Base-by-base conservation (phyloP, 106 monocot genomes). In the Allium sativum region DNA sequence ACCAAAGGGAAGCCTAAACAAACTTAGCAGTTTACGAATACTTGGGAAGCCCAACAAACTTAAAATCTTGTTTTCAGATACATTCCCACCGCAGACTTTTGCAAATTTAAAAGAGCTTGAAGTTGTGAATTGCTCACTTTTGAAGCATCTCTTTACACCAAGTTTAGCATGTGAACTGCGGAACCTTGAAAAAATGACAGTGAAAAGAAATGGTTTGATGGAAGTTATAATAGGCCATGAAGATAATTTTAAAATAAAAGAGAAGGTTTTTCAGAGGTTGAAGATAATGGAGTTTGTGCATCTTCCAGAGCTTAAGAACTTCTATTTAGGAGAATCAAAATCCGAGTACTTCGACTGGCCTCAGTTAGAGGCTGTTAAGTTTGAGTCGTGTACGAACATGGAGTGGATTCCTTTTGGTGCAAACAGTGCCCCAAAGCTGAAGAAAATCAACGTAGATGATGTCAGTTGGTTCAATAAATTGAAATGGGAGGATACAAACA, bases 71-170 rank as follows among this genome's bases (percentile, higher is more conserved):
- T 31, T 31, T 31, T 31, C 31, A 31, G 5, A 31, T 31, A 31
- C 31, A 31, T 31, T 31, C 31, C 31, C 31, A 31, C 4, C 5
- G 55, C 40, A 59, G 9, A 61, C 65, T 21, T 57, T 65, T 58
- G 13, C 40, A 50, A 73, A 58, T 12, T 66, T 64, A 45, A 75
- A 75, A 12, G 18, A 69, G 42, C 61, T 69, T 10, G 40, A 48
- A 3, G 21, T 75, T 21, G 54, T n/a, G n/a, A 40, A 40, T 12
- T 75, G 69, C 53, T 1, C 12, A 0, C 3, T 15, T 18, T 18
- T 75, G 19, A 56, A 46, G 40, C 51, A 75, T 62, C 16, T 69
- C 42, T 54, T 74, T 16, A 52, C 54, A 43, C 44, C 67, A 13
- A 74, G 74, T 62, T 51, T 68, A 54, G 66, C 18, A 44, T 12